Percentiles rank a stretch among this genome's conserved stretches.
These are phyloP conservation scores for Orbilia brochopaga DNA, from an alignment of 2,329 filamentous ascomycete genomes.

Conservation along the genomic window DNA sequence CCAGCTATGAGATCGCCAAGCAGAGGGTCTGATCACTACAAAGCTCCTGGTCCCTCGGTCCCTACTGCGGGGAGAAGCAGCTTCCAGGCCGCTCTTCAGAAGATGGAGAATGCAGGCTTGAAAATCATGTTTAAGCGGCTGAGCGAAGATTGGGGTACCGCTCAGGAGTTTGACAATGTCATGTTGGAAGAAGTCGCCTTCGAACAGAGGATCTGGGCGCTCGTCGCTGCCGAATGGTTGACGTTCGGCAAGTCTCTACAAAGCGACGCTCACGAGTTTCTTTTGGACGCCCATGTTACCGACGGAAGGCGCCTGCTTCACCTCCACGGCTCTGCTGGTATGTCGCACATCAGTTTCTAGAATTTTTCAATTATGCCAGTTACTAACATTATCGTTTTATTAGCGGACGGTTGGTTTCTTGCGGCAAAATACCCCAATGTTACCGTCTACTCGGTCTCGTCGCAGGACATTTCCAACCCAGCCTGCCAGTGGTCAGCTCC, in stretches of 20 bases:
- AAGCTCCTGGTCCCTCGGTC: constrained; percentile 18
- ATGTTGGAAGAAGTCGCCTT: constrained; percentile 49
- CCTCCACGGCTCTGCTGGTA: constrained; percentile 48
- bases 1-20: constrained; percentile 35
- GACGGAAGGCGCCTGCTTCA: constrained; percentile 46
- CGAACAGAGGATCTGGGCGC: constrained; percentile 50
- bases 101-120: constrained; percentile 49
- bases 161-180: constrained; percentile 29
- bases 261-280: constrained; percentile 48
- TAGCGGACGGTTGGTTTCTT: constrained; percentile 51
- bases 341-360: constrained; percentile 2
- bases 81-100: constrained; percentile 45
- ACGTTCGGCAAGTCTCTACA: constrained; percentile 50
- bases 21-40: constrained; percentile 15
- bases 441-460: constrained; percentile 48
- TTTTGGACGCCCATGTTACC: constrained; percentile 34
- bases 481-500: constrained; percentile 51
- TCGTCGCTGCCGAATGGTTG: constrained; percentile 50
- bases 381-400: constrained; percentile 27
- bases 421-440: constrained; percentile 51
- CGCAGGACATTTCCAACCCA: constrained; percentile 46
- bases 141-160: constrained; percentile 49
- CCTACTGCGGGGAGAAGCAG: constrained; percentile 9
- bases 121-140: constrained; percentile 52
- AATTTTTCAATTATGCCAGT: not conserved